phyloP scores from a whole-genome alignment of 805 yeast genomes.

The Ogataea pilisensis region DNA sequence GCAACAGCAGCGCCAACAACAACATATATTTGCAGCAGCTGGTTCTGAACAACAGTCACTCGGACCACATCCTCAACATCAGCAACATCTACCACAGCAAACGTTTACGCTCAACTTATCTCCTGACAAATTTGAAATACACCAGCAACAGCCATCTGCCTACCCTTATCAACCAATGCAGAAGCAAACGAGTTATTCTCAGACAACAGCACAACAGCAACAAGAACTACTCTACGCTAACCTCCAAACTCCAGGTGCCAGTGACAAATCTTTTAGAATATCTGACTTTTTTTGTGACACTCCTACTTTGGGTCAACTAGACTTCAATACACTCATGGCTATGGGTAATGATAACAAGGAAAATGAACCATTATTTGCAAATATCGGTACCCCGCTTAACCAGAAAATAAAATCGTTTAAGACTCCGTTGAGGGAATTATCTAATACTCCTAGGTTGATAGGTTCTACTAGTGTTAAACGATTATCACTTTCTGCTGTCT shows the following conservation, averaged over 20 bases:
- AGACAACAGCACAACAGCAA: neutral
- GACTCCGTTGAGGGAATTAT: conserved; percentile 20
- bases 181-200: neutral
- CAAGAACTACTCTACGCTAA: conserved; percentile 3
- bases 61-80: conserved; percentile 4
- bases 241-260: conserved; percentile 17
- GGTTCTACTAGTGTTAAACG: conserved; percentile 18
- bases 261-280: conserved; percentile 19
- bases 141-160: neutral
- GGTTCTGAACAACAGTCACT: conserved; percentile 2
- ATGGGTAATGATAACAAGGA: conserved; percentile 21
- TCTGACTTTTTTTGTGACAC: conserved; percentile 23
- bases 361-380: conserved; percentile 19
- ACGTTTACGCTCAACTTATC: conserved; percentile 10
- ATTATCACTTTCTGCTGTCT: conserved; percentile 10
- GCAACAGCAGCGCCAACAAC: conserved; percentile 4
- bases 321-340: conserved; percentile 13
- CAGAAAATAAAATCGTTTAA: conserved; percentile 14
- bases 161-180: neutral
- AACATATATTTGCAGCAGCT: neutral
- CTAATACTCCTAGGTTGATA: conserved; percentile 18
- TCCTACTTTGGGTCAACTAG: conserved; percentile 20
- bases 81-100: conserved; percentile 6
- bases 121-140: conserved; percentile 11
- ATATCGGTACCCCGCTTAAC: conserved; percentile 17